Base-by-base conservation (phyloP, 2,329 filamentous ascomycete genomes). In the Penicillium sclerotiorum region DNA sequence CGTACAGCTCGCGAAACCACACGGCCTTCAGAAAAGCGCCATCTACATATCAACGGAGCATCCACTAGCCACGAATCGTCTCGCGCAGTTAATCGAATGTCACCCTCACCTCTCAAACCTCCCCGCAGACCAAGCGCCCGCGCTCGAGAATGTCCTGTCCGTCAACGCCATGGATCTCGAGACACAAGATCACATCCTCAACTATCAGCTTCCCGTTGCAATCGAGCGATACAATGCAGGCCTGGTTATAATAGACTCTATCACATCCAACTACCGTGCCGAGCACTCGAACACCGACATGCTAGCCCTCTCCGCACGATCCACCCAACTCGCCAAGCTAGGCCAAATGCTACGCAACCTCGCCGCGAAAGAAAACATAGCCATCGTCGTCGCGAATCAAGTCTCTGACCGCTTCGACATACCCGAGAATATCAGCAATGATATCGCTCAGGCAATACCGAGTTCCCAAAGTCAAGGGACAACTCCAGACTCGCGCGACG, bases 11-110 rank as follows among this genome's bases (percentile, higher is more conserved):
- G 85, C 89, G 2, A 74, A 84, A 1, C 88, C 90, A 0, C 77
- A 79, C 35, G 90, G 90, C 5, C 79, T 91, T 0, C 81, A 81
- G 30, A 84, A 85, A 53, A 81, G 85, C n/a, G 87, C 90, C 1
- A 80, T 99, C 28, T 99, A 99, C 77, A 89, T 99, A 63, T 95
- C 92, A 1, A 97, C 94, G 36, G 94, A 99, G 74, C 86, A 90
- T 0, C 80, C 89, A 1, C 81, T 99, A 2, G 85, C 91, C 17
- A 97, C 93, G 5, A 82, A 77, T 2, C 89, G 94, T 17, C 83
- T 99, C 0, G 75, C 84, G 0, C 91, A 97, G 70, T 85, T 99
- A 55, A 81, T 96, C 1, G 69, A 77, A 20, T 77, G 76, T 38
- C 84, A 95, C 68, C 84, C 87, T 0, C 65, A 77, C 42, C 78